A percentile compares a stretch with the other conserved stretches of the same genome.
phyloP scores from a whole-genome alignment of 208 protist species.

The Wallacemonas sp. region DNA sequence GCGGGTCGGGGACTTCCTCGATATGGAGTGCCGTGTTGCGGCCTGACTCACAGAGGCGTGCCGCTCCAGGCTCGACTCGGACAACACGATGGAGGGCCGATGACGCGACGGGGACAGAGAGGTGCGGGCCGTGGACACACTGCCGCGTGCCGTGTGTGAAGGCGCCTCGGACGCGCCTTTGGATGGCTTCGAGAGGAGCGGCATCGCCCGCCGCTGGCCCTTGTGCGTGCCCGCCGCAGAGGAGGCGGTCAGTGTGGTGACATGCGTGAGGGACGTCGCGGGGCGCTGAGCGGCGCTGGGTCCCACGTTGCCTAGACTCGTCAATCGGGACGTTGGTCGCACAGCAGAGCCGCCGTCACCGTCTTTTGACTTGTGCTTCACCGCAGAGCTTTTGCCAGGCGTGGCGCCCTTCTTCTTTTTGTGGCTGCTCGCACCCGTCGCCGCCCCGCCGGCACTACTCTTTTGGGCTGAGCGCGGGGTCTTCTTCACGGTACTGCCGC shows the following conservation, averaged over 20 bases:
- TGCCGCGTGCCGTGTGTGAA: background rate
- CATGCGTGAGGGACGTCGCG: conserved; percentile 17
- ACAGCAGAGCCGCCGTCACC: background rate
- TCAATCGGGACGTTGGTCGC: background rate
- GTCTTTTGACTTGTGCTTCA: background rate
- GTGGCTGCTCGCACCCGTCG: background rate
- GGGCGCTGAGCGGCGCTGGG: conserved; percentile 1
- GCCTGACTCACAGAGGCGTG: background rate
- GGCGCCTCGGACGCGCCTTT: conserved; percentile 14
- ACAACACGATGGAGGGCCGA: background rate
- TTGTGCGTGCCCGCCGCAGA: conserved; percentile 8
- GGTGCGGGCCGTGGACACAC: background rate
- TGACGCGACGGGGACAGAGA: conserved; percentile 2
- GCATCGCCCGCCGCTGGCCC: background rate
- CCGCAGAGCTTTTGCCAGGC: conserved; percentile 21
- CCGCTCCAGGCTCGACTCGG: background rate
- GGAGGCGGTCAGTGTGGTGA: conserved; percentile 13
- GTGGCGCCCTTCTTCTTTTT: conserved; percentile 29
- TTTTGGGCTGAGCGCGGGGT: background rate
- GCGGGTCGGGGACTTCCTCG: background rate
- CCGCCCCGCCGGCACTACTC: background rate
- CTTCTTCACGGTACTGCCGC: conserved; percentile 10
- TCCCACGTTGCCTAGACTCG: background rate
- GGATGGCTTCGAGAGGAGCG: conserved; percentile 1
- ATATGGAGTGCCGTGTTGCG: background rate